Base-by-base conservation (phyloP, 1,139 yeast species). In the Protomyces pachydermus region DNA sequence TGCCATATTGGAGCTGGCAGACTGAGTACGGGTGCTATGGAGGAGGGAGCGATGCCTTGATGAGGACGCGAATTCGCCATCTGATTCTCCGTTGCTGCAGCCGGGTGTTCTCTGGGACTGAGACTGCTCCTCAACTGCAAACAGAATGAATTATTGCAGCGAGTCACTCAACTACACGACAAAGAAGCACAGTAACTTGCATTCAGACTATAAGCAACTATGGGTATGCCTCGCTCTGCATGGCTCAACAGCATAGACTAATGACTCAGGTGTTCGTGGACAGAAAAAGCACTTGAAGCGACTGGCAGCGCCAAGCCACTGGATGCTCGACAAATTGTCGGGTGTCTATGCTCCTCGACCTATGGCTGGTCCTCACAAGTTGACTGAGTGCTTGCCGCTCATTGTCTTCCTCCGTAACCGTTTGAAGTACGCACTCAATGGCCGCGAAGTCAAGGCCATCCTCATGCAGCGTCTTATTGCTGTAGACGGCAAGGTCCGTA, bases 291-390 rank as follows among this genome's bases (percentile, higher is more conserved):
- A 91, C 80, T 85, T 91, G 81, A 90, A 90, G 87, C 88, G 97
- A 84, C 86, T 90, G 81, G 96, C 96, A 80, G 97, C 97, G 80
- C 99, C 99, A 85, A 88, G 91, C 85, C 98, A 95, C 88, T 95
- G 98, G 98, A 89, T 95, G 96, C 88, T 95, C 86, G 98, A 93
- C 96, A 95, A 95, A 85, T 85, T 95, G 84, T 88, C 97, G 80
- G 99, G 99, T 79, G 85, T 91, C 78, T 93, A 93, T 81, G 98
- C 98, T 74, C 98, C 98, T 84, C 91, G 98, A 86, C 96, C 98
- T 79, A 90, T 97, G 71, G 87, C 96, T 74, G 98, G 98, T 85
- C 98, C 98, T 79, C 98, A 93, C 87, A 93, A 93, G 84, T 87
- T 91, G 81, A 88, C 98, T 83, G 98, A 93, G 84, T 93, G 97